A percentile compares a stretch with the other conserved stretches of the same genome.
Evolutionary conservation across 2,329 filamentous ascomycete species (phyloP).

Genomic region (Aspergillus flavus): DNA sequence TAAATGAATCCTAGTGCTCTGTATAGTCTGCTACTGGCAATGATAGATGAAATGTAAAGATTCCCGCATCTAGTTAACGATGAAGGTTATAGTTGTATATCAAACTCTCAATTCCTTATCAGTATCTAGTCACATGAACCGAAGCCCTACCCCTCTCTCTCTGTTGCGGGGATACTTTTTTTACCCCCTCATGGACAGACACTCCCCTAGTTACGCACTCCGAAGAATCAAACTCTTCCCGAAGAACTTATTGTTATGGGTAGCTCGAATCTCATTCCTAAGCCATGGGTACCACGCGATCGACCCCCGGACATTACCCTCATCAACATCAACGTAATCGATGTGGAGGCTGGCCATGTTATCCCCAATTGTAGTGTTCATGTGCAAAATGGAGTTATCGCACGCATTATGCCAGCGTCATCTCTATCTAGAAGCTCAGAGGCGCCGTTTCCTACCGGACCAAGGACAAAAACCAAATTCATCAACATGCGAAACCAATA

Average conservation of each 20-base stretch:
- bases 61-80: too few relatives aligned
- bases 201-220: not conserved
- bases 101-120: too few relatives aligned
- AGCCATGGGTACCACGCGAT: not conserved
- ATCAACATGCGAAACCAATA: constrained; percentile 50
- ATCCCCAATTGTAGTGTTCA: constrained; percentile 34
- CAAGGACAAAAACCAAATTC: constrained; percentile 1
- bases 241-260: not conserved
- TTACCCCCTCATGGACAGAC: not conserved
- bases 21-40: not conserved
- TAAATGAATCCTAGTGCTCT: constrained; percentile 12
- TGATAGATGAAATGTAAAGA: not conserved
- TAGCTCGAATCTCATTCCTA: not conserved
- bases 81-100: too few relatives aligned
- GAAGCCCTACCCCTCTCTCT: not conserved
- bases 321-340: constrained; percentile 49
- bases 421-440: not conserved
- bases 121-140: not conserved
- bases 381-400: constrained; percentile 40
- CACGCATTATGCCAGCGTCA: constrained; percentile 16
- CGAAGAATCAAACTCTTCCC: not conserved
- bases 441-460: not conserved
- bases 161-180: not conserved
- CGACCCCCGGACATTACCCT: constrained; percentile 36
- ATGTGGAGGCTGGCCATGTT: constrained; percentile 40